These are phyloP conservation scores for Yarrowia porcina DNA, from an alignment of 805 yeast species.

Conservation along the genomic window DNA sequence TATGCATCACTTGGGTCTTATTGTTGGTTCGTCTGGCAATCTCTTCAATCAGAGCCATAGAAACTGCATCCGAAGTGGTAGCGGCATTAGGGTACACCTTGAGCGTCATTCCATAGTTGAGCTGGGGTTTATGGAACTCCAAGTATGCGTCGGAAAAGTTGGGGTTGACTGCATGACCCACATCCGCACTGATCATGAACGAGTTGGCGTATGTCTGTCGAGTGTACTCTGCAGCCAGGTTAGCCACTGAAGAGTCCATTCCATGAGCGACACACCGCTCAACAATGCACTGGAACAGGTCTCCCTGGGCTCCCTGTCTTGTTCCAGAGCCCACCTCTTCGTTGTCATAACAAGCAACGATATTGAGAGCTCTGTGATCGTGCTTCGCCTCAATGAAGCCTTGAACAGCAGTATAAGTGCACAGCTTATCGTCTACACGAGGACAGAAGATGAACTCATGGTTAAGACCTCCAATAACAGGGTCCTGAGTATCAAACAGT, in stretches of 20 bases:
- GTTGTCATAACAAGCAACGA: slow-evolving; percentile 69
- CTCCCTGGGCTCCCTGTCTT: slow-evolving; percentile 81
- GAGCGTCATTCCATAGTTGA: slow-evolving; percentile 70
- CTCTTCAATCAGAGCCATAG: slow-evolving; percentile 66
- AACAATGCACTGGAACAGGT: slow-evolving; percentile 62
- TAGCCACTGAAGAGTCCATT: slow-evolving; percentile 33
- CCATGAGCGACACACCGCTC: slow-evolving; percentile 42
- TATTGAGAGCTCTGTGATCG: slow-evolving; percentile 38
- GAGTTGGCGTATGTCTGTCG: slow-evolving; percentile 64
- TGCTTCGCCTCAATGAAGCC: slow-evolving; percentile 44
- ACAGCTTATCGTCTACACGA: slow-evolving; percentile 79
- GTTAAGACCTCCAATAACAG: slow-evolving; percentile 71
- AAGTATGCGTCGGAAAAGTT: slow-evolving; percentile 57
- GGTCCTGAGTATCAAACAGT: slow-evolving; percentile 76
- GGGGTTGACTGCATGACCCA: slow-evolving; percentile 77
- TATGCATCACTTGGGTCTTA: slow-evolving; percentile 72
- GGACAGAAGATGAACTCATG: slow-evolving; percentile 78
- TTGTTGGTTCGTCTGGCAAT: slow-evolving; percentile 65
- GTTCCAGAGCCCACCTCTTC: slow-evolving; percentile 83
- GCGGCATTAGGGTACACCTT: slow-evolving; percentile 76
- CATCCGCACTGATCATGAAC: slow-evolving; percentile 78
- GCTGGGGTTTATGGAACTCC: slow-evolving; percentile 75
- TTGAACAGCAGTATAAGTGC: slow-evolving; percentile 68
- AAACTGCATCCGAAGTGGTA: slow-evolving; percentile 78
- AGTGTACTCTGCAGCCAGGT: slow-evolving; percentile 35